These are phyloP conservation scores for Astragalus membranaceus DNA, from an alignment of 306 rosid genomes.

Conservation along the genomic window DNA sequence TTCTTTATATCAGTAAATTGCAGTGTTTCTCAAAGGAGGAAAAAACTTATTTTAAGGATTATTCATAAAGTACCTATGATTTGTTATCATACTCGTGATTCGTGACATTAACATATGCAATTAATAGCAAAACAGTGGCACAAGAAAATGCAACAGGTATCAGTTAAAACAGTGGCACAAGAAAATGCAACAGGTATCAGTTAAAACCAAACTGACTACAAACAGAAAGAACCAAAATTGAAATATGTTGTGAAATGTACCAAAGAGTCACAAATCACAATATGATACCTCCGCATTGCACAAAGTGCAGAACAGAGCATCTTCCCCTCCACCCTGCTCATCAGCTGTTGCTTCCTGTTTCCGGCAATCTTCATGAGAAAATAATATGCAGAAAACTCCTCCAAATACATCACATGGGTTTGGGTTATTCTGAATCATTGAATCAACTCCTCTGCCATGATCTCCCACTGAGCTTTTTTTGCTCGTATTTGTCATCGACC, in stretches of 20 bases:
- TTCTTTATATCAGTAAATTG: background rate
- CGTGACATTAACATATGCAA: background rate
- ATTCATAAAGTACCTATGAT: background rate
- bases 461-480: conserved; percentile 83
- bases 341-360: conserved; percentile 61
- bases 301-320: conserved; percentile 93
- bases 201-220: conserved; percentile 2
- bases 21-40: background rate
- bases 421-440: conserved; percentile 31
- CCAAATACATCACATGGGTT: conserved; percentile 43
- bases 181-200: background rate
- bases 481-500: conserved; percentile 66
- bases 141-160: background rate
- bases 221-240: background rate
- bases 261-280: conserved; percentile 15
- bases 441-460: conserved; percentile 40
- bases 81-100: background rate
- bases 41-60: background rate
- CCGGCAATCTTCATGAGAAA: conserved; percentile 83
- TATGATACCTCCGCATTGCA: conserved; percentile 90
- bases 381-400: conserved; percentile 63
- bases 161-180: background rate
- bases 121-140: background rate
- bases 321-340: conserved; percentile 66
- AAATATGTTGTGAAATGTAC: background rate